Base-by-base conservation (phyloP, 768 basidiomycete genomes). In the Kondoa malvinella region DNA sequence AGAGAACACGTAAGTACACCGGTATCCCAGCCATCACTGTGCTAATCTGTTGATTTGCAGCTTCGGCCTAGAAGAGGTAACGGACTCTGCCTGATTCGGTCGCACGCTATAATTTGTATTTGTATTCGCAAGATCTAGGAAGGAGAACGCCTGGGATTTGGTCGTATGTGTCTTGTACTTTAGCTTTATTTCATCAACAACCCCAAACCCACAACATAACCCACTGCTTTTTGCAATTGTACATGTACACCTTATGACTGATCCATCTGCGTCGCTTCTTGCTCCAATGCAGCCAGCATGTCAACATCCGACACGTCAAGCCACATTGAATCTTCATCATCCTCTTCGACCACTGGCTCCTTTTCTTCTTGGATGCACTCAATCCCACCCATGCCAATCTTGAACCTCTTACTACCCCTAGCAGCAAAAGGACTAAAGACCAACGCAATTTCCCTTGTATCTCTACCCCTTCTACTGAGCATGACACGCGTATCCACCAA, bases 401-500 rank as follows among this genome's bases (percentile, higher is more conserved):
- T 50, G 40, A 50, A 50, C 21, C 21, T 21, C 40, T 21, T 50
- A 50, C 40, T 50, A 8, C 40, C 40, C 8, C 8, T 21, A 50
- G 40, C 8, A 50, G 40, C 40, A 21, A 50, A 50, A 50, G 40
- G 40, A 8, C 12, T 8, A 21, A 50, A 50, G 21, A 50, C 40
- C 40, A 50, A 50, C 8, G 40, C 40, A 50, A 50, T 21, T 8
- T 50, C 40, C 21, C 40, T 50, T 50, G 12, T 50, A 8, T 21
- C 40, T 50, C 40, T 50, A 50, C 12, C 8, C 21, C 21, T 50
- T 21, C 40, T 50, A 50, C 40, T 50, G 12, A 50, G 21, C 40
- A 50, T 50, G 21, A 50, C 21, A 8, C 94, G 83, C 2, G 81
- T 82, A 72, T 94, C 92, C 67, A 97, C 81, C 73, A 89, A 87